These are phyloP conservation scores for Pseudohalonectria lignicola DNA, from an alignment of 2,329 filamentous ascomycete species.

Conservation along the genomic window DNA sequence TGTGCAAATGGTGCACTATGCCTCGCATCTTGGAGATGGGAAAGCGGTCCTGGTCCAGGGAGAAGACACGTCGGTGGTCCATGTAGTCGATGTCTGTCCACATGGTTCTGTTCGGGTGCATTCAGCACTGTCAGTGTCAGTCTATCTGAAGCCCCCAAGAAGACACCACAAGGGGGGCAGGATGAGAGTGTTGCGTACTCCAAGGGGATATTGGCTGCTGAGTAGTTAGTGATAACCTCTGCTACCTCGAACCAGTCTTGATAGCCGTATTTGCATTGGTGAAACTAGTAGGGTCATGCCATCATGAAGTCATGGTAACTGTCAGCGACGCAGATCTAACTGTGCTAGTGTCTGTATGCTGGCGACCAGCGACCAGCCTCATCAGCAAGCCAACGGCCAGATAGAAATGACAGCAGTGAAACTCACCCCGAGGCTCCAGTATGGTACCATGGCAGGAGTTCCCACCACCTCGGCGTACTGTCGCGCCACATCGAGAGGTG, in stretches of 20 bases:
- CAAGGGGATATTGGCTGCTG: slow-evolving; percentile 51
- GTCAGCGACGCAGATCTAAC: too few relatives aligned
- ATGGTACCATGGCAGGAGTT: slow-evolving; percentile 67
- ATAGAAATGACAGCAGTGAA: too few relatives aligned
- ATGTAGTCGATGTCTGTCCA: slow-evolving; percentile 66
- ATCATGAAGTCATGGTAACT: too few relatives aligned
- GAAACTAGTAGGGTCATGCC: too few relatives aligned
- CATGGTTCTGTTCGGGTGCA: too few relatives aligned
- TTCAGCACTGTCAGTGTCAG: too few relatives aligned
- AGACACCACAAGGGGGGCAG: too few relatives aligned
- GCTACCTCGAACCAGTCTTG: slow-evolving; percentile 58
- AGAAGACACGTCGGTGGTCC: slow-evolving; percentile 49
- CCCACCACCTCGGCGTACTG: slow-evolving; percentile 59
- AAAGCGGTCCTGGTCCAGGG: slow-evolving; percentile 51
- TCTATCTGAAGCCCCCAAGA: too few relatives aligned
- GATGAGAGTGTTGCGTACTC: too few relatives aligned
- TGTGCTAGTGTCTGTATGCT: too few relatives aligned
- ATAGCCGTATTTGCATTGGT: slow-evolving; percentile 80
- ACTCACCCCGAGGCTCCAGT: slow-evolving; percentile 71
- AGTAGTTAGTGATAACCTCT: slow-evolving; percentile 57
- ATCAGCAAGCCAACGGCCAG: too few relatives aligned
- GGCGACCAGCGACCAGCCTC: too few relatives aligned
- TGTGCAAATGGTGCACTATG: slow-evolving; percentile 50
- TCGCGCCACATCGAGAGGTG: slow-evolving; percentile 54
- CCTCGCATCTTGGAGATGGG: slow-evolving; percentile 50